A percentile compares a stretch with the other conserved stretches of the same genome.
Evolutionary conservation across 78 protist species (phyloP).

Genomic region (Pigoraptor vietnamica): DNA sequence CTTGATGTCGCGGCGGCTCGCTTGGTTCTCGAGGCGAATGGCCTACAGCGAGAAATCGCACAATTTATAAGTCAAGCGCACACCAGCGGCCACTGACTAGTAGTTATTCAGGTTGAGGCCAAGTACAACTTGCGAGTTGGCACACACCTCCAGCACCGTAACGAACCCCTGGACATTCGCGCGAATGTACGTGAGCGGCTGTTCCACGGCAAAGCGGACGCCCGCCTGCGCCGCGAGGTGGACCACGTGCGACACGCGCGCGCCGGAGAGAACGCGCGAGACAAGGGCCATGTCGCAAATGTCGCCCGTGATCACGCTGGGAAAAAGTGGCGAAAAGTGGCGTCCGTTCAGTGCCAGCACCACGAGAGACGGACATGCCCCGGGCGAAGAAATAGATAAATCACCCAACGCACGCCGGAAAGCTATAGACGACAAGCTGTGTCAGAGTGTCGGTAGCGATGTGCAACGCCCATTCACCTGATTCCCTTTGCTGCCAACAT

Average conservation of each 20-base stretch:
- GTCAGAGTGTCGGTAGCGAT: too few relatives aligned
- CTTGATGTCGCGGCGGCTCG: neutral
- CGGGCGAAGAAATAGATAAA: too few relatives aligned
- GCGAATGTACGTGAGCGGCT: constrained; percentile 44
- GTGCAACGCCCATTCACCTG: neutral
- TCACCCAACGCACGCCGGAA: too few relatives aligned
- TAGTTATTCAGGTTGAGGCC: neutral
- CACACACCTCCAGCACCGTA: constrained; percentile 32
- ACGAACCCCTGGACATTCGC: constrained; percentile 44
- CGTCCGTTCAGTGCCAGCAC: too few relatives aligned
- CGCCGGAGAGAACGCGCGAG: neutral
- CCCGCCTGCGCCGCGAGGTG: constrained; percentile 74
- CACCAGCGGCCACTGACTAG: neutral
- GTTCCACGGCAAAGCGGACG: constrained; percentile 41
- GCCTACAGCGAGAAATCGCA: neutral
- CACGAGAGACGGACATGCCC: too few relatives aligned
- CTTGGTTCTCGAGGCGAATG: neutral
- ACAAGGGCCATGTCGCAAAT: neutral
- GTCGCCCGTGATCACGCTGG: neutral
- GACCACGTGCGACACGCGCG: constrained; percentile 22
- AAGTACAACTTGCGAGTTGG: neutral
- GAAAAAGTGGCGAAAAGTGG: too few relatives aligned
- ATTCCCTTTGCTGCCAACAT: neutral
- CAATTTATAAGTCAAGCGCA: neutral
- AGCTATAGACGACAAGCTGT: too few relatives aligned